Conservation (phyloP, 2,329 filamentous ascomycete species). For the Fusarium poae region DNA sequence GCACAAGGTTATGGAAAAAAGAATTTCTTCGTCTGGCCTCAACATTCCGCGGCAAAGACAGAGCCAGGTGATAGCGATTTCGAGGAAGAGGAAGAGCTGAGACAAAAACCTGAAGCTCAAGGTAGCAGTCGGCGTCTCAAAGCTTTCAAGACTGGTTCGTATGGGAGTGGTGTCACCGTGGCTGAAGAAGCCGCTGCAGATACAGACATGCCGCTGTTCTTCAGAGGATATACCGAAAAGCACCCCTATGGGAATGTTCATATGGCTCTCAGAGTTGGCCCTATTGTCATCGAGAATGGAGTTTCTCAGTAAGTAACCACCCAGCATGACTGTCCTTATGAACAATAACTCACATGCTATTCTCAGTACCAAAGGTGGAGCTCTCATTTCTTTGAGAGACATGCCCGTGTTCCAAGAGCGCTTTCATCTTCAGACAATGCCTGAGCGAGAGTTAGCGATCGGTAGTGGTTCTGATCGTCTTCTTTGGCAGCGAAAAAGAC, state of each 20-base stretch:
- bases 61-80: conserved; percentile 13
- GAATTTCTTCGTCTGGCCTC: neutral
- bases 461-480: conserved; percentile 28
- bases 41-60: too few relatives aligned
- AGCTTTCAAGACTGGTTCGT: conserved; percentile 20
- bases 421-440: conserved; percentile 42
- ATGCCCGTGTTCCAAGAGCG: conserved; percentile 35
- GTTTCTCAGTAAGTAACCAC: conserved; percentile 51
- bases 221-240: conserved; percentile 49
- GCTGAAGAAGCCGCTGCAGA: conserved; percentile 36
- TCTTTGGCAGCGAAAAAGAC: conserved; percentile 31
- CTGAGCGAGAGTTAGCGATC: conserved; percentile 32
- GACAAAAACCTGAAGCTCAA: neutral
- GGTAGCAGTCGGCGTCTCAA: conserved; percentile 13
- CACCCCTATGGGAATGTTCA: conserved; percentile 57
- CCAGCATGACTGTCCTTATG: fast-evolving
- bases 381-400: conserved; percentile 47
- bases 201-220: conserved; percentile 50
- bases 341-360: neutral
- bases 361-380: conserved; percentile 46
- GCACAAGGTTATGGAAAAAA: neutral
- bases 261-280: conserved; percentile 57
- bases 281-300: conserved; percentile 57
- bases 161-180: conserved; percentile 22
- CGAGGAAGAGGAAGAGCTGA: conserved; percentile 5